Evolutionary conservation across 2,329 filamentous ascomycete genomes (phyloP), one percentile per base, ranked within the genome.

Genomic region (Verticillium dahliae): DNA sequence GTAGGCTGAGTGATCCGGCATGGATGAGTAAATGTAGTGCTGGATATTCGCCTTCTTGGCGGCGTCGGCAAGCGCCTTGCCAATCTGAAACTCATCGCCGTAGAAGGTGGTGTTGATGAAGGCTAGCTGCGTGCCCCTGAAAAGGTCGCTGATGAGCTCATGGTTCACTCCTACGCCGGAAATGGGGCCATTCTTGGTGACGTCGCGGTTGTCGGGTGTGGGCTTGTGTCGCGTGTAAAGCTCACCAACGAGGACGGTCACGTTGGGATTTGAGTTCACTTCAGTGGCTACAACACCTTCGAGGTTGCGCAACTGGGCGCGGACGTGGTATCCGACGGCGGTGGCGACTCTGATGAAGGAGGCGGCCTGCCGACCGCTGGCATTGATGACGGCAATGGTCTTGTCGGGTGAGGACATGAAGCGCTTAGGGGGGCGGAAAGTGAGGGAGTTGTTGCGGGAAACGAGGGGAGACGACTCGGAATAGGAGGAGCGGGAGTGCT

Each of bases 71-170:
- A 97, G 83, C 1, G 91, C 90, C 73, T 90, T 89, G 65, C 95
- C 95, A 67, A 97, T 96, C 45, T 88, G 87, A 62, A 95, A 84
- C 80, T 99, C 95, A 75, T 98, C 92, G 59, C 94, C 95, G 80
- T 96, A 97, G 70, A 96, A 96, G 5, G 92, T 96, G 52, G 95
- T 99, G 79, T 99, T 99, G 80, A 98, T 92, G 75, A 98, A 99
- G 63, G 95, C 95, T 59, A 96, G 83, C 68, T 96, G 90, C 27
- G 91, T 90, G 64, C 91, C 92, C 41, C 83, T 80, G 81, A 98
- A 98, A 22, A 98, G 82, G 67, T 90, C 83, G 60, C 85, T 81
- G 71, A 97, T 90, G 66, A 97, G 76, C 1, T 81, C 80, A 68
- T 87, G 82, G 72, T 92, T 91, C 70, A 94, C 85, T 65, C 89